Conservation (phyloP, 2,329 filamentous ascomycete genomes). For the Bimuria novae-zelandiae region DNA sequence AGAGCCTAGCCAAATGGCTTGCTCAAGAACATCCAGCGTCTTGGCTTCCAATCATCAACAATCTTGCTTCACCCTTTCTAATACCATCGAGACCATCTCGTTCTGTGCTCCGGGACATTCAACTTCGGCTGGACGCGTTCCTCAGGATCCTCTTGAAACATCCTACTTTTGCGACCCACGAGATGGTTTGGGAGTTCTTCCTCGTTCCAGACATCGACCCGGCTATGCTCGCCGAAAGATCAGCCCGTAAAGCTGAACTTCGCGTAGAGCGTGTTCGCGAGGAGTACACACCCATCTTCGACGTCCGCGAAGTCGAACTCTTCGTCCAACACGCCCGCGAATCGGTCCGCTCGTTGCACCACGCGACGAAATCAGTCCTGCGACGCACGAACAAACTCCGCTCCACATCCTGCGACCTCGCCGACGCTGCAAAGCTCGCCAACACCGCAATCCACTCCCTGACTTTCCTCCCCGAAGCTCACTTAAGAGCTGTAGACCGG, state of each 20-base stretch:
- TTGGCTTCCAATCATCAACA: slow-evolving; percentile 81
- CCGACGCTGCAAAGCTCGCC: slow-evolving; percentile 64
- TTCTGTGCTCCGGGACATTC: slow-evolving; percentile 83
- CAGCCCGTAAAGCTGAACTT: slow-evolving; percentile 81
- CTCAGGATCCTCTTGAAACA: slow-evolving; percentile 84
- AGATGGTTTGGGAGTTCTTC: slow-evolving; percentile 99
- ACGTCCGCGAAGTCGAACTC: slow-evolving; percentile 86
- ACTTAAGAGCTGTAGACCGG: slow-evolving; percentile 72
- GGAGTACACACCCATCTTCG: slow-evolving; percentile 79
- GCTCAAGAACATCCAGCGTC: slow-evolving; percentile 91
- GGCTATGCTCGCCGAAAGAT: slow-evolving; percentile 87
- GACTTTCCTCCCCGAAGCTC: slow-evolving; percentile 68
- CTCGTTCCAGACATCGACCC: slow-evolving; percentile 91
- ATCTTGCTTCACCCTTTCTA: slow-evolving; percentile 85
- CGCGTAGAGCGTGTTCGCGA: slow-evolving; percentile 84
- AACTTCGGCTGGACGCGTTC: slow-evolving; percentile 84
- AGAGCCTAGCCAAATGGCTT: slow-evolving; percentile 83
- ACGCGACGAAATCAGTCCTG: slow-evolving; percentile 80
- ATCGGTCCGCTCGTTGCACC: slow-evolving; percentile 82
- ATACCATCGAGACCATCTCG: slow-evolving; percentile 90
- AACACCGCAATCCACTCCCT: slow-evolving; percentile 59
- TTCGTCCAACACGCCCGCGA: slow-evolving; percentile 91
- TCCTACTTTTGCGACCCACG: slow-evolving; percentile 91
- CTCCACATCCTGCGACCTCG: slow-evolving; percentile 68
- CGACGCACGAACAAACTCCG: slow-evolving; percentile 76